Base-by-base conservation (phyloP, 352 stramenopile species). In the Thraustochytrium sp. region DNA sequence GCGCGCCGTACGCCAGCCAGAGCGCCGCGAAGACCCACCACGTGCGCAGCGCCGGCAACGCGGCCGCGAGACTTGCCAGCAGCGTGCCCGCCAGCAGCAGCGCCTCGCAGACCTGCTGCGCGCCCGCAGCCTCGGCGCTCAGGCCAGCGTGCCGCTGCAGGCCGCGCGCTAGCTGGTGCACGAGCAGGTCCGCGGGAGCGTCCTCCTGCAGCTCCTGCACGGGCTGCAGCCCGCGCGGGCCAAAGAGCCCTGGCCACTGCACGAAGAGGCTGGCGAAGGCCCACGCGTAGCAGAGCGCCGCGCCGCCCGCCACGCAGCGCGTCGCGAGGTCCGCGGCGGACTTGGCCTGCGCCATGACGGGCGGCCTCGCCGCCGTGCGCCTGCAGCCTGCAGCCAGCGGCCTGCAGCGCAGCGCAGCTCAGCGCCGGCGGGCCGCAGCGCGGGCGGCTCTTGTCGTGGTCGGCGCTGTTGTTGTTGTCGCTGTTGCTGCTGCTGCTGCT, bases 171-270 rank as follows among this genome's bases (percentile, higher is more conserved):
- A 82, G 26, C 9, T 48, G n/a, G 8, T 11, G 29, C 2, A 82
- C 13, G 9, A 83, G 13, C 18, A 55, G n/a, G 26, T 21, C 48
- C 9, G 21, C n/a, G 23, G 9, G 11, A 21, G 11, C 38, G 16
- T 21, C n/a, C 11, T 13, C 29, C 18, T 34, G 9, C 8, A 42
- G 5, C 63, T 63, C 34, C 42, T 78, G 36, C 42, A 78, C 74
- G 9, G 74, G 74, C 16, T 84, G 8, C 11, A 82, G 53, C 13
- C 74, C 74, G 9, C 34, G 16, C 21, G 40, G 40, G 8, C 74
- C 74, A 34, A 82, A 82, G 11, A 82, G 36, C 0, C 74, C 74
- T 51, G 51, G 74, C 74, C 74, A 82, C 34, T 82, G 74, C 38
- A 82, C 74, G 16, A 53, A 84, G 37, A 82, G 23, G 51, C 74